phyloP scores from a whole-genome alignment of 225 moss, liverwort and hornwort genomes.

The Pseudisothecium myosuroides region DNA sequence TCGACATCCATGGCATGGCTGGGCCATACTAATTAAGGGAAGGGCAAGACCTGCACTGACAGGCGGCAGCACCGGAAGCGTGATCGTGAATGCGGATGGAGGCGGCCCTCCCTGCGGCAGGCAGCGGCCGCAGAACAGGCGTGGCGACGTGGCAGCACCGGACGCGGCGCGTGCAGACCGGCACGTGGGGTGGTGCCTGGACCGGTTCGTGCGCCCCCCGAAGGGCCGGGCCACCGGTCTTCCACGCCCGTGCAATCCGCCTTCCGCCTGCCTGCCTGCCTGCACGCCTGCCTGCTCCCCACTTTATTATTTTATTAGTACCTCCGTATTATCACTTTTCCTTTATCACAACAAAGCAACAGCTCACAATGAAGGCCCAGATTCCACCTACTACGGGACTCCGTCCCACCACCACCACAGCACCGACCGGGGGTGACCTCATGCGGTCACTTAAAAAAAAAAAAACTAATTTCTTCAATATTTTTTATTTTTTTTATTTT shows the following conservation, averaged over 20 bases:
- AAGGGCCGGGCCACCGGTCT: neutral
- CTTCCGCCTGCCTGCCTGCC: neutral
- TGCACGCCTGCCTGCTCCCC: neutral
- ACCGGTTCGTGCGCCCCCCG: neutral
- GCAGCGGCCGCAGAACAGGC: neutral
- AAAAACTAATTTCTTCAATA: too few relatives aligned
- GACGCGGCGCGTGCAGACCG: neutral
- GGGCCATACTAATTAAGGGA: neutral
- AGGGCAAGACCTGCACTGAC: neutral
- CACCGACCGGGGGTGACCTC: neutral
- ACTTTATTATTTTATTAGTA: too few relatives aligned
- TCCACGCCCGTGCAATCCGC: neutral
- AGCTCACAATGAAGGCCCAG: neutral
- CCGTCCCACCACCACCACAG: neutral
- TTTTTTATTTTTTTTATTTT: too few relatives aligned
- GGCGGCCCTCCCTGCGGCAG: neutral
- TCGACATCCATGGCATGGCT: neutral
- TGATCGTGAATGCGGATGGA: neutral
- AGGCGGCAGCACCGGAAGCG: neutral
- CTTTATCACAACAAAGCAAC: neutral
- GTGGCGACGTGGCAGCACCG: neutral
- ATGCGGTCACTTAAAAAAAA: neutral
- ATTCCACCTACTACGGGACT: neutral
- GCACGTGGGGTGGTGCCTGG: neutral
- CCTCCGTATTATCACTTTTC: too few relatives aligned